Percentiles rank a stretch among this genome's conserved stretches.
Conservation (phyloP, 352 stramenopile species). For the Pythium sp. region DNA sequence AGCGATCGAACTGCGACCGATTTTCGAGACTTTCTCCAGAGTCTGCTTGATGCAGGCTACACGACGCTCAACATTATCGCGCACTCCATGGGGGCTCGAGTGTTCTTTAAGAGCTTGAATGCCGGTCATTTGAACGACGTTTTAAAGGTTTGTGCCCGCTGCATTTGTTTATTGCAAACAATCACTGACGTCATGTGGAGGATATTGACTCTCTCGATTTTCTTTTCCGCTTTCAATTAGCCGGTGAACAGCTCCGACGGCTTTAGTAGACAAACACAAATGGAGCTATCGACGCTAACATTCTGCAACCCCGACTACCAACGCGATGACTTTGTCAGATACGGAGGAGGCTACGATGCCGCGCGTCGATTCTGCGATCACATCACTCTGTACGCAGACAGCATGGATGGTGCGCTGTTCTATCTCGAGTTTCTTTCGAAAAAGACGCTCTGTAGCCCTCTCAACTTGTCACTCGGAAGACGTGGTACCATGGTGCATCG, state of each 20-base stretch:
- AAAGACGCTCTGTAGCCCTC: conserved; percentile 31
- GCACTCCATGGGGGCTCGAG: conserved; percentile 61
- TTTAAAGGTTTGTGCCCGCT: conserved; percentile 29
- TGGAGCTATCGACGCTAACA: conserved; percentile 58
- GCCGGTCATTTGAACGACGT: conserved; percentile 41
- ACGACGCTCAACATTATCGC: conserved; percentile 61
- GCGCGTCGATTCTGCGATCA: conserved; percentile 52
- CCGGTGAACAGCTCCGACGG: background rate
- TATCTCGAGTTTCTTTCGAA: conserved; percentile 65
- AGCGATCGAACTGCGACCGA: conserved; percentile 40
- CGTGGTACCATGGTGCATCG: conserved; percentile 54
- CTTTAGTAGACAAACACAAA: conserved; percentile 10
- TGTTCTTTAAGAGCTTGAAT: conserved; percentile 56
- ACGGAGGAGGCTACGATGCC: conserved; percentile 49
- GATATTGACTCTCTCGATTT: background rate
- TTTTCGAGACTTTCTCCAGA: conserved; percentile 50
- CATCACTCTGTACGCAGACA: conserved; percentile 78
- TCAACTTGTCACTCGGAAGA: conserved; percentile 56
- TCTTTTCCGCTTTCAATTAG: background rate
- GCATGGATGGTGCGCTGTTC: conserved; percentile 66
- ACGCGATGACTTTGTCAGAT: conserved; percentile 54
- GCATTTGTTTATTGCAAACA: background rate
- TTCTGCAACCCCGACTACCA: conserved; percentile 83
- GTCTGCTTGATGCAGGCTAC: conserved; percentile 59
- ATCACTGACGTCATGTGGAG: background rate